Conservation (phyloP, 2,329 filamentous ascomycete genomes). For the Coleophoma eucalyptorum region DNA sequence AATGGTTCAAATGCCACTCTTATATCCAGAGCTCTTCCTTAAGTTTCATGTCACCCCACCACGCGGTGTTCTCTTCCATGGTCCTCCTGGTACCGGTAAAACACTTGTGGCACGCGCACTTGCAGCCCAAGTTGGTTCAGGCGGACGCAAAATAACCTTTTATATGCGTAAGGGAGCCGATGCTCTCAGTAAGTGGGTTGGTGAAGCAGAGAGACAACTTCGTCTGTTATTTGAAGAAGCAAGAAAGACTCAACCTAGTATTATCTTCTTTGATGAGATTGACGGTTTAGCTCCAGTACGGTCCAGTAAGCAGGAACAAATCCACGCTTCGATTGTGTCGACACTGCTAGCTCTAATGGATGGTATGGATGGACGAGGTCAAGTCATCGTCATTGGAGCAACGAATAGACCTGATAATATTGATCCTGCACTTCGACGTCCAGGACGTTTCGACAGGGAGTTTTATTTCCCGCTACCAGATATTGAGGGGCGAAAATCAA, state of each 20-base stretch:
- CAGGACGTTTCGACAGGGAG: conserved; percentile 93
- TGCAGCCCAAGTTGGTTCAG: conserved; percentile 83
- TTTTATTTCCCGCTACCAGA: conserved; percentile 97
- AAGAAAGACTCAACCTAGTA: conserved; percentile 91
- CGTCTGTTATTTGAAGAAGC: conserved; percentile 94
- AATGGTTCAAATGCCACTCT: conserved; percentile 91
- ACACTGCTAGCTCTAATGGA: conserved; percentile 94
- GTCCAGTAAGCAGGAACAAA: conserved; percentile 98
- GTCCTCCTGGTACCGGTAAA: conserved; percentile 91
- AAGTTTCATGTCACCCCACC: conserved; percentile 92
- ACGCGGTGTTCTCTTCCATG: conserved; percentile 92
- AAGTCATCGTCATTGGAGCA: conserved; percentile 98
- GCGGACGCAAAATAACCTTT: conserved; percentile 93
- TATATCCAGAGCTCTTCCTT: conserved; percentile 92
- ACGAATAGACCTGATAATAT: conserved; percentile 97
- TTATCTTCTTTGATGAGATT: conserved; percentile 99
- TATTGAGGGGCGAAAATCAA: conserved; percentile 72
- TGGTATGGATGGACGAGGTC: conserved; percentile 95
- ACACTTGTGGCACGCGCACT: conserved; percentile 92
- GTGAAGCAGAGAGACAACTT: conserved; percentile 93
- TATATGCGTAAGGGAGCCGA: conserved; percentile 99
- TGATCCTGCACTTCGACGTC: conserved; percentile 88
- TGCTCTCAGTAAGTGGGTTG: conserved; percentile 97
- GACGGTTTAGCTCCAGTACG: conserved; percentile 93
- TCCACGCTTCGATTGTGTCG: conserved; percentile 95